Base-by-base conservation (phyloP, 2,329 filamentous ascomycete genomes). In the Colletotrichum sp. region DNA sequence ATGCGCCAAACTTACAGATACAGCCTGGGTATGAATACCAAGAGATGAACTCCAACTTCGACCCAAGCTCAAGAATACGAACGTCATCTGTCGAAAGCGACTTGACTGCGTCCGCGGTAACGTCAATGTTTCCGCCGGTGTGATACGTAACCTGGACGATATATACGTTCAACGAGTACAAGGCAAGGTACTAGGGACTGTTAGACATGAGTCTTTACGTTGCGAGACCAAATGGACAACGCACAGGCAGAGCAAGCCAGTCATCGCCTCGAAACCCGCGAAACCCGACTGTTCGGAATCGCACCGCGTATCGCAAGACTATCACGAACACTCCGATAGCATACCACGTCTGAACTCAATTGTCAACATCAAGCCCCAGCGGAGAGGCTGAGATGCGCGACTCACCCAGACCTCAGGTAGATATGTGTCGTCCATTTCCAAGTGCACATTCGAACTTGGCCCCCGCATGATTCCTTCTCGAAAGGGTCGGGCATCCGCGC, bases 11-110 rank as follows among this genome's bases (percentile, higher is more conserved):
- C 78, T 24, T 69, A 81, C 80, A 82, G 28, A 82, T 81, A 28
- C 78, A 78, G 4, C 76, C 80, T 6, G 78, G 75, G 30, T 82
- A 82, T 4, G 79, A 79, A 12, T 79, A 82, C 65, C 79, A 81
- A 2, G 80, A 81, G 1, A 71, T 26, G 10, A 78, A 81, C 57
- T 82, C 80, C 71, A 81, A 70, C 55, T 77, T 78, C 8, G 78
- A 78, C 0, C 80, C 81, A n/a, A 76, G 78, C 12, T 68, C 36
- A 12, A 81, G 75, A 5, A 79, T 75, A 1, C 39, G 26, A 2
- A 80, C 72, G 24, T 82, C 80, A 5, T 78, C 65, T 1, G 81
- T 73, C 3, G 78, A 78, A 3, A 82, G 73, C 1, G 44, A 24
- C 1, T 68, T 24, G 3, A 78, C 75, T 10, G 69, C 36, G 3